Conservation (phyloP, 2,329 filamentous ascomycete genomes). For the Calonectria pauciramosa region DNA sequence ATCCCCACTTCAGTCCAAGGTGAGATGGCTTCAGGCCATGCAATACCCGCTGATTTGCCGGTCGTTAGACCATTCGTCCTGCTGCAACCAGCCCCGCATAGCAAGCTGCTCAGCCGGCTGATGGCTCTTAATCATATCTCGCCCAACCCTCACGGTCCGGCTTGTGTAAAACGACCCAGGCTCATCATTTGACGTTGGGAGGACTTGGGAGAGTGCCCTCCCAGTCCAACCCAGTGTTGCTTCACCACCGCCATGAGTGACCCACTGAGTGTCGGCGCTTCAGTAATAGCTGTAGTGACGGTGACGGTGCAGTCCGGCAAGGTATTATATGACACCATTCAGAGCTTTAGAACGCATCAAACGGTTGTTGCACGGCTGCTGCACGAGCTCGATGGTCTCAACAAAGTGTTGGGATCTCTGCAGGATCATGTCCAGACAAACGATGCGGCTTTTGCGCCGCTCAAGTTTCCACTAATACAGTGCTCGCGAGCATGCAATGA, state of each 20-base stretch:
- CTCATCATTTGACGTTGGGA: neutral
- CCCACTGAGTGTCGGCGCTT: neutral
- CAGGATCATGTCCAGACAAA: neutral
- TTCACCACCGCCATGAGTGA: neutral
- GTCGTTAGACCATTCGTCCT: neutral
- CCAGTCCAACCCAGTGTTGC: neutral
- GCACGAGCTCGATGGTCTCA: neutral
- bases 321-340: neutral
- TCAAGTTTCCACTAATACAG: conserved; percentile 9
- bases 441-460: neutral
- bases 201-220: neutral
- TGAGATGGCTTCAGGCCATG: neutral
- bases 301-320: neutral
- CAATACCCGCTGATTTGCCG: conserved; percentile 11
- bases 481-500: neutral
- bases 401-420: neutral
- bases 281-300: conserved; percentile 10
- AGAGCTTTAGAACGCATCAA: conserved; percentile 3
- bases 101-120: neutral
- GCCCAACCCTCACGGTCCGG: neutral
- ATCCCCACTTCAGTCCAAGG: neutral
- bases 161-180: too few relatives aligned
- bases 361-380: neutral
- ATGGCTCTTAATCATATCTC: neutral
- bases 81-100: neutral